Base-by-base conservation (phyloP, 208 protist species). In the Crithidia brevicula region DNA sequence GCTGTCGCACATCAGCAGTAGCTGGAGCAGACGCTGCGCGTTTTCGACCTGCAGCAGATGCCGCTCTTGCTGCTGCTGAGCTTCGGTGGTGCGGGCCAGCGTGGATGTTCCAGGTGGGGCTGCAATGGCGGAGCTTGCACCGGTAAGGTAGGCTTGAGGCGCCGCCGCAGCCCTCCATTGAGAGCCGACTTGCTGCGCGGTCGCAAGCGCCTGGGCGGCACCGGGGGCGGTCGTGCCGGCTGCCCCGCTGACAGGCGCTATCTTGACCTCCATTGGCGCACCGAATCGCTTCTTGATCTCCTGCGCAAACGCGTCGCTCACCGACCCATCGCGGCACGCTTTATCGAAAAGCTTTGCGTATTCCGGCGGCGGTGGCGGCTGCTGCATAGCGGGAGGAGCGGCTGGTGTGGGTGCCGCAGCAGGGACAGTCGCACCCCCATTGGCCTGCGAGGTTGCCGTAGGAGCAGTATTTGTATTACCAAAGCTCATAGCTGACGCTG, bases 221-320 rank as follows among this genome's bases (percentile, higher is more conserved):
- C 43, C n/a, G 51, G 52, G 20, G 25, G 13, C 30, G 7, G 61
- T 27, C 42, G 30, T 31, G 16, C 31, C 22, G 10, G 54, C 23
- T 1, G 65, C 8, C 6, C 46, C 46, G 34, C 13, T 62, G 15
- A 4, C 33, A 1, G 50, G 10, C 18, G 57, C 30, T 52, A 52
- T 27, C 28, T 47, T 67, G 38, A 77, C 45, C 18, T 60, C 51
- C 67, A 87, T 88, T 4, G 86, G 81, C 3, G 67, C 51, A 13
- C 66, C 40, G 46, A 93, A 81, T 46, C 80, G 67, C 50, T 66
- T 72, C 56, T 79, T 83, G 16, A 93, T 74, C 13, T 85, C 78
- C 4, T 76, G 53, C 2, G 46, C 50, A 10, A 83, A 67, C 28
- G 72, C 75, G 0, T 74, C 68, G 36, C 53, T 76, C 47, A 83